Base-by-base conservation (phyloP, 768 basidiomycete species). In the Pleurotus ostreatus region DNA sequence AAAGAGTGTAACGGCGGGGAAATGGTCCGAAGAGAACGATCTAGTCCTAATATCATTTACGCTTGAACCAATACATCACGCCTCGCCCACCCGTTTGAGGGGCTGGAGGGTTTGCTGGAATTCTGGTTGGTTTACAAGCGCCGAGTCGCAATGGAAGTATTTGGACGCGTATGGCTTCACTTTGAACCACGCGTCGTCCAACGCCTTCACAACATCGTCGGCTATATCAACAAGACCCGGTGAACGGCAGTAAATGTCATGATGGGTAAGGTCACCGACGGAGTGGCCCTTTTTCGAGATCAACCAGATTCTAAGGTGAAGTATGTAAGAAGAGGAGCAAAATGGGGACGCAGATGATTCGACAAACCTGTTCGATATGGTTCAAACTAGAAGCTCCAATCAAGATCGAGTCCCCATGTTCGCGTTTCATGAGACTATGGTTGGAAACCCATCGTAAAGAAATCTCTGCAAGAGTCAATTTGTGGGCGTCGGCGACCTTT, bases 401-500 rank as follows among this genome's bases (percentile, higher is more conserved):
- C 55, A 87, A 68, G 56, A 86, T 69, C 16, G 78, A 66, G 61
- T 82, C 79, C 7, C 79, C 76, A 23, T 71, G 61, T 59, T 81
- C 79, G 7, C 74, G 68, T 60, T 77, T 73, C 48, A 85, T 62
- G 2, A 70, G 56, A 4, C 78, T 80, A 58, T 86, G 84, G 56
- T 85, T 77, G 51, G 83, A 79, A 49, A 78, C 71, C 85, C 84
- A 86, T n/a, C 84, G 73, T 47, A 84, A 68, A 1, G 83, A 81
- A 2, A 83, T 73, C 66, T 85, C 82, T 2, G 76, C 71, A 55
- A 83, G 67, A 0, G 76, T 74, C 3, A 86, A 63, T 43, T 67
- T 59, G 57, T 30, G 26, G 8, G 26, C 9, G 26, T 26, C 26
- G 26, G 26, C 26, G 26, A 26, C 26, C 26, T 26, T 26, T 26